These are phyloP conservation scores for Capsella bursapastoris DNA, from an alignment of 345 rosid species.

Conservation along the genomic window DNA sequence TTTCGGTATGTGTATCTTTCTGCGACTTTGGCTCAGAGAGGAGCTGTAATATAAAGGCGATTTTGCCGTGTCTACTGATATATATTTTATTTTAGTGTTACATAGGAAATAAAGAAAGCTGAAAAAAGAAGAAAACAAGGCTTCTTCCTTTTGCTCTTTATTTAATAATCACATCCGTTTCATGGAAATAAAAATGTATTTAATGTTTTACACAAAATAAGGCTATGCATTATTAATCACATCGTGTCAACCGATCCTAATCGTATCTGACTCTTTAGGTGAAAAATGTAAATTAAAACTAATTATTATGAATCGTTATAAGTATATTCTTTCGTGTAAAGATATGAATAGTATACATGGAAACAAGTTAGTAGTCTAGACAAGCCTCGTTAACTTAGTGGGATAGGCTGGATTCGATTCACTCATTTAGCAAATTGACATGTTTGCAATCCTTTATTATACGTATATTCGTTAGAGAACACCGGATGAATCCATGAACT, in stretches of 20 bases:
- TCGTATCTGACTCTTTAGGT: neutral
- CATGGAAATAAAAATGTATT: neutral
- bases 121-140: neutral
- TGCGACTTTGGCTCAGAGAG: constrained; percentile 8
- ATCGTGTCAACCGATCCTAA: neutral
- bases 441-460: neutral
- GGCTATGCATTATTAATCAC: neutral
- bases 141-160: neutral
- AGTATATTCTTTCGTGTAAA: neutral
- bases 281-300: neutral
- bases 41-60: constrained; percentile 36
- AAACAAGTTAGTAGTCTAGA: neutral
- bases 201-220: neutral
- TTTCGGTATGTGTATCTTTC: constrained; percentile 15
- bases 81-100: neutral
- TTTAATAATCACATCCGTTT: neutral
- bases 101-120: neutral
- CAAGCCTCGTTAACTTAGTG: neutral
- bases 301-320: too few species aligned
- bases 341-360: neutral
- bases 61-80: constrained; percentile 13
- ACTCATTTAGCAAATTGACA: neutral
- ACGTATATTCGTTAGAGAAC: neutral
- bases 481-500: neutral
- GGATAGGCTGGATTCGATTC: neutral